phyloP scores from a whole-genome alignment of 1,284 basidiomycete genomes.

The Ganoderma multipileum region DNA sequence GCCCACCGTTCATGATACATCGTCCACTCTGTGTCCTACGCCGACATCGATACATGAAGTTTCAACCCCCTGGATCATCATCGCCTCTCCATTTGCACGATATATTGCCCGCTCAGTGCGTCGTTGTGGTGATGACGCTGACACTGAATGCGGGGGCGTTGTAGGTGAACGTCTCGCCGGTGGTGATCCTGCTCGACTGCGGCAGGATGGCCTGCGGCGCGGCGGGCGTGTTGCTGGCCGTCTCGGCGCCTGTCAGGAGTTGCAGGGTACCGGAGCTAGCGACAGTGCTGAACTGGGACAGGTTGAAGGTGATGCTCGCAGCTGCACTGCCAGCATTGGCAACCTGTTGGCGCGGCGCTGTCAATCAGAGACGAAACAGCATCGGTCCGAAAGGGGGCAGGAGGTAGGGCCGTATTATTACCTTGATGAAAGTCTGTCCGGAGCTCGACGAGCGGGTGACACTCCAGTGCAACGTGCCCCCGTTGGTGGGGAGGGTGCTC shows the following conservation, averaged over 20 bases:
- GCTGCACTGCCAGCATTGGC: slow-evolving; percentile 54
- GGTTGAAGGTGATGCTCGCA: slow-evolving; percentile 54
- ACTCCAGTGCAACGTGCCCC: slow-evolving; percentile 66
- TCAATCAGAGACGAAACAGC: not conserved
- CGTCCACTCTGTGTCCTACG: not conserved
- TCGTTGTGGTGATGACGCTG: slow-evolving; percentile 53
- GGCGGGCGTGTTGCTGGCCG: slow-evolving; percentile 61
- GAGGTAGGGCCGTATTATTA: slow-evolving; percentile 24
- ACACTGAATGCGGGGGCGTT: slow-evolving; percentile 67
- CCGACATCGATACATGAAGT: slow-evolving; percentile 1
- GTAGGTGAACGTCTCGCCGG: slow-evolving; percentile 59
- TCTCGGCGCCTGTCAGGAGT: slow-evolving; percentile 54
- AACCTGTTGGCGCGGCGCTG: slow-evolving; percentile 45
- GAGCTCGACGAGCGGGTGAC: slow-evolving; percentile 55
- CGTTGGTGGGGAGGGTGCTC: slow-evolving; percentile 59
- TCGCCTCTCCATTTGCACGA: not conserved
- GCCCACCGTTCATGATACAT: slow-evolving; percentile 10
- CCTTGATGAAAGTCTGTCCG: slow-evolving; percentile 63
- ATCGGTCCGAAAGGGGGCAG: not conserved
- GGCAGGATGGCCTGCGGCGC: slow-evolving; percentile 56
- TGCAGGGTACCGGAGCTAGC: slow-evolving; percentile 50
- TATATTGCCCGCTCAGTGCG: slow-evolving; percentile 18
- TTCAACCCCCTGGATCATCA: not conserved
- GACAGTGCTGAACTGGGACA: slow-evolving; percentile 58
- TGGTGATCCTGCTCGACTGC: slow-evolving; percentile 49